These are phyloP conservation scores for Rutstroemia sydowiana DNA, from an alignment of 2,329 filamentous ascomycete genomes.

Conservation along the genomic window DNA sequence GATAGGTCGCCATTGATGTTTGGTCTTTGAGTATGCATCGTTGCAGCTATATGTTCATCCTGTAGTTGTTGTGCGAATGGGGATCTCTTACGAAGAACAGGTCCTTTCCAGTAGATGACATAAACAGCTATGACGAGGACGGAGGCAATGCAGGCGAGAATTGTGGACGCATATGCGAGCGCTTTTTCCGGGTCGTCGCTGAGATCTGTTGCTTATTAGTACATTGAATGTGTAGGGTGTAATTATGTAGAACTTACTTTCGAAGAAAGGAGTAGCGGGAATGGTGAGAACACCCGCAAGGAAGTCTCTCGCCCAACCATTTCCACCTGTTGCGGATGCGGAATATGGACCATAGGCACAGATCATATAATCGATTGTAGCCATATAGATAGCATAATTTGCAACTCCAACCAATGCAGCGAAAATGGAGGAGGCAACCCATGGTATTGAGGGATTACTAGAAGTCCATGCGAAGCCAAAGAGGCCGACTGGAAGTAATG, in stretches of 20 bases:
- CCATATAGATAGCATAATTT: conserved; percentile 67
- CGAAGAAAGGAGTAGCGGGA: conserved; percentile 57
- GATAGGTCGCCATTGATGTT: conserved; percentile 4
- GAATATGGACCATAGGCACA: conserved; percentile 67
- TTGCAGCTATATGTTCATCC: conserved; percentile 19
- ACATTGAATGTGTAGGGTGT: background rate
- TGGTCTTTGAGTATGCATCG: background rate
- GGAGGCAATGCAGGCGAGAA: conserved; percentile 53
- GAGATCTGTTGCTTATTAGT: conserved; percentile 42
- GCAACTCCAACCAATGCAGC: conserved; percentile 61
- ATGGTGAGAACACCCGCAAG: conserved; percentile 65
- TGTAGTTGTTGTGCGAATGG: conserved; percentile 59
- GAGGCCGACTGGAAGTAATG: conserved; percentile 57
- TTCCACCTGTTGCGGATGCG: conserved; percentile 68
- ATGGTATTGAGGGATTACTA: conserved; percentile 55
- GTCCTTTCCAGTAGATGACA: conserved; percentile 59
- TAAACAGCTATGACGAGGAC: conserved; percentile 57
- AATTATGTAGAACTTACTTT: conserved; percentile 29
- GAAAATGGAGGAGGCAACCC: conserved; percentile 62
- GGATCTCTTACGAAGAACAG: conserved; percentile 50
- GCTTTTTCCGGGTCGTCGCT: too few relatives aligned
- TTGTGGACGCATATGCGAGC: conserved; percentile 54
- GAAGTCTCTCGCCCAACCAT: conserved; percentile 67
- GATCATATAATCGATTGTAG: conserved; percentile 72
- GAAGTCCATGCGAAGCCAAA: conserved; percentile 65